Evolutionary conservation across 805 yeast genomes (phyloP).

Genomic region (Saturnispora sanitii): DNA sequence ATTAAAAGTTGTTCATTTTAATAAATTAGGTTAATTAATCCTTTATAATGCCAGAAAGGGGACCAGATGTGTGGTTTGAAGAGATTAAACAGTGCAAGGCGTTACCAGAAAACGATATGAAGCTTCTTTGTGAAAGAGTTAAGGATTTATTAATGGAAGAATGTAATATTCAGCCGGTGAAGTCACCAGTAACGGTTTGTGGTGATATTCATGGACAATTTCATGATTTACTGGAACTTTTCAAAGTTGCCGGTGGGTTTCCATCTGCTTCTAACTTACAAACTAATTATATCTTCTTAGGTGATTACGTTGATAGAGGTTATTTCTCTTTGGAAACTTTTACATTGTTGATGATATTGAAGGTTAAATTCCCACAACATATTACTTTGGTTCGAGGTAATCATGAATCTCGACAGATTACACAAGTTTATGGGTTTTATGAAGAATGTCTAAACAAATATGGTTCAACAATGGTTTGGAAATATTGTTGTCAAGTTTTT

Average conservation of each 20-base stretch:
- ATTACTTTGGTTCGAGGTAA: conserved; percentile 94
- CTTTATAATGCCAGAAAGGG: conserved; percentile 38
- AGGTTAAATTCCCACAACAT: conserved; percentile 59
- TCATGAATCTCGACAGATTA: conserved; percentile 93
- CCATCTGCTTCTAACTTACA: conserved; percentile 50
- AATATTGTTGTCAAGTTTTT: conserved; percentile 91
- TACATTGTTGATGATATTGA: conserved; percentile 85
- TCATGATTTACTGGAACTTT: conserved; percentile 85
- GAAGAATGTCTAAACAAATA: conserved; percentile 91
- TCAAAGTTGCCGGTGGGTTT: conserved; percentile 85
- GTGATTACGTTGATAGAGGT: conserved; percentile 98
- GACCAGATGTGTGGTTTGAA: conserved; percentile 96
- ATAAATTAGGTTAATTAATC: no score
- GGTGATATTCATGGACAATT: conserved; percentile 98
- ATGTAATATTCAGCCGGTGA: conserved; percentile 88
- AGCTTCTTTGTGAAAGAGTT: conserved; percentile 88
- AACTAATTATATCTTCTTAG: conserved; percentile 70
- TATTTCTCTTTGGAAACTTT: conserved; percentile 90
- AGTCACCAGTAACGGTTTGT: conserved; percentile 88
- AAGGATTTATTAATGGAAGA: conserved; percentile 95
- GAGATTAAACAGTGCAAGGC: conserved; percentile 85
- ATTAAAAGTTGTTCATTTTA: not conserved
- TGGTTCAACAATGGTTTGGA: conserved; percentile 94
- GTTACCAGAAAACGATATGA: conserved; percentile 87
- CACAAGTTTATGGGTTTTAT: conserved; percentile 97